A percentile compares a stretch with the other conserved stretches of the same genome.
phyloP scores from a whole-genome alignment of 371 early-diverging fungal species.

The Mucor lusitanicus region DNA sequence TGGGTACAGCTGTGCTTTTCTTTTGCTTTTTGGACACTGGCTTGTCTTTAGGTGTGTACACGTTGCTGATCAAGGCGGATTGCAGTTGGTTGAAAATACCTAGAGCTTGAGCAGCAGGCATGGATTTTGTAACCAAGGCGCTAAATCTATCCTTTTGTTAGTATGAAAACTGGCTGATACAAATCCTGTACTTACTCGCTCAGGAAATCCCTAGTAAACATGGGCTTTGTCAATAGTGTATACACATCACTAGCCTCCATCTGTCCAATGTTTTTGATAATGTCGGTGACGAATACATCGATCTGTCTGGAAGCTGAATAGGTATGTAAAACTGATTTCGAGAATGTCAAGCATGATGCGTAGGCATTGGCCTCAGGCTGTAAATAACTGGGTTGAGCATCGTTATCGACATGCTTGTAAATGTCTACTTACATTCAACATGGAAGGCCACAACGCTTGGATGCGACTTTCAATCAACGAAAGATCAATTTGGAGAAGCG shows the following conservation, averaged over 20 bases:
- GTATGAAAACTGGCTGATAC: not conserved
- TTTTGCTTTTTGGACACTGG: constrained; percentile 42
- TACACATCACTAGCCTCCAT: constrained; percentile 21
- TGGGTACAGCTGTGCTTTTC: not conserved
- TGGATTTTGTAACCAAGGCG: constrained; percentile 30
- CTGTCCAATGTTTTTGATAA: constrained; percentile 32
- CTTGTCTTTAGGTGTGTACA: constrained; percentile 16
- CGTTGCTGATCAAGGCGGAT: constrained; percentile 17
- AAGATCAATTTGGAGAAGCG: constrained; percentile 47
- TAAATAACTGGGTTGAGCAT: not conserved
- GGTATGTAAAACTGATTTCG: constrained; percentile 30
- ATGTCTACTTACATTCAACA: constrained; percentile 36
- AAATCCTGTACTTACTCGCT: constrained; percentile 38
- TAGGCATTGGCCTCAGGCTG: constrained; percentile 34
- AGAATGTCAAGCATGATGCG: constrained; percentile 24
- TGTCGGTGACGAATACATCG: constrained; percentile 44
- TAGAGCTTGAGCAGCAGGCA: constrained; percentile 50
- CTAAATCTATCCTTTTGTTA: constrained; percentile 25
- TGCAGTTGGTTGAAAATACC: constrained; percentile 45
- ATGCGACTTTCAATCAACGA: constrained; percentile 39
- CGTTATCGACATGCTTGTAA: not conserved
- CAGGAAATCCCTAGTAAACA: constrained; percentile 45
- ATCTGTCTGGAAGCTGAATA: constrained; percentile 58
- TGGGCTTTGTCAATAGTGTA: constrained; percentile 34
- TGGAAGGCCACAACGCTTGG: constrained; percentile 34